These are phyloP conservation scores for Rosa persica DNA, from an alignment of 306 rosid genomes.

Conservation along the genomic window DNA sequence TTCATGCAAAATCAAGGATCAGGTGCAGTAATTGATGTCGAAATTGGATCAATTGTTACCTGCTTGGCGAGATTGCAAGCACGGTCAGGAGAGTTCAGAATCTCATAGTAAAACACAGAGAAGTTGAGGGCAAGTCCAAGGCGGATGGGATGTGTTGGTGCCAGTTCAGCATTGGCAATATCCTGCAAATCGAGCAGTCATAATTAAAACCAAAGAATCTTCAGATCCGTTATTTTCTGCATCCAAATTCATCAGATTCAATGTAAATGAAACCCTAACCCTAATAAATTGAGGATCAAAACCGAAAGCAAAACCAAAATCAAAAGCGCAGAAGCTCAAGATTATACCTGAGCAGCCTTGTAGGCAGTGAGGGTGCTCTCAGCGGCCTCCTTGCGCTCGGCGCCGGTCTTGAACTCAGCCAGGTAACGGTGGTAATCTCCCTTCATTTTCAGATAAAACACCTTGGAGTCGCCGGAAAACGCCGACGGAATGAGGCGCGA, in stretches of 20 bases:
- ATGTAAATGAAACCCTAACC: not conserved
- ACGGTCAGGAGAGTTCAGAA: constrained; percentile 96
- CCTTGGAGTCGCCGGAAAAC: constrained; percentile 89
- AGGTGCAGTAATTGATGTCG: not conserved
- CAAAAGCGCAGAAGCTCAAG: not conserved
- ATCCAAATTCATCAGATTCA: not conserved
- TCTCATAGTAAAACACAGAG: constrained; percentile 95
- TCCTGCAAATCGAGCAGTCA: constrained; percentile 44
- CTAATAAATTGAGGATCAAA: not conserved
- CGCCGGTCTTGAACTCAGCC: constrained; percentile 97
- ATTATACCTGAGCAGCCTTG: constrained; percentile 88
- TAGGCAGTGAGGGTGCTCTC: constrained; percentile 95
- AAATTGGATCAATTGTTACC: constrained; percentile 42
- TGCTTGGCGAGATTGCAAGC: constrained; percentile 98
- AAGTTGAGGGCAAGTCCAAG: constrained; percentile 97
- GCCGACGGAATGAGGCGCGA: constrained; percentile 93
- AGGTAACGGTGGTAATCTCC: constrained; percentile 96
- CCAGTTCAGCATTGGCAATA: constrained; percentile 81
- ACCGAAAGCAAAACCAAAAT: not conserved
- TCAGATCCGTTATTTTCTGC: constrained; percentile 16
- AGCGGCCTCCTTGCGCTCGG: constrained; percentile 98
- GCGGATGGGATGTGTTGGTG: constrained; percentile 97
- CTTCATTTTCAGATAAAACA: constrained; percentile 96
- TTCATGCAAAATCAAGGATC: not conserved
- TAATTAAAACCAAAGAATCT: no score